Evolutionary conservation across 306 rosid genomes (phyloP), one percentile per base, ranked within the genome.

Genomic region (Citrullus mucosospermus): DNA sequence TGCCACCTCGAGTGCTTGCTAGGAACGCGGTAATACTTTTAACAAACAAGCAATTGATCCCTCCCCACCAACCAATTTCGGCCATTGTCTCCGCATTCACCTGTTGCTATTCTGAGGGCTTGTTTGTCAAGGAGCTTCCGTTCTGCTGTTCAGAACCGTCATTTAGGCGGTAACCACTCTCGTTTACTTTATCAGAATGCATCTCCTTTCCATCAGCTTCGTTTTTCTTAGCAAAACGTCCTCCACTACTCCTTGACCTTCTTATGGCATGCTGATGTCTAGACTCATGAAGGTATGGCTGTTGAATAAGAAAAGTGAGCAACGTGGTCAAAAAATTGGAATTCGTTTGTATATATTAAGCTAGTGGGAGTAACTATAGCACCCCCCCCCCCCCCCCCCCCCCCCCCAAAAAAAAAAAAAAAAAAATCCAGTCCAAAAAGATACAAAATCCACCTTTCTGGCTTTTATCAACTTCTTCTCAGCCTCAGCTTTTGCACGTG

Each of bases 241-340:
- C 98, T 72, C 99, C 99, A 0, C 38, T 92, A 43, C 99, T 88
- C 81, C 99, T 89, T 20, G 84, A 92, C 91, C 99, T 86, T 83
- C 97, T 86, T 87, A 95, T 78, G 78, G 99, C 99, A 86, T 95
- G 99, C 86, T 89, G 97, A 75, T 95, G 99, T 41, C 99, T 86
- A 78, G 98, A 95, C 83, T 95, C 99, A 75, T 92, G 99, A 72
- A 95, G 97, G 86, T 95, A 95, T 16, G 99, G 96, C 99, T 95
- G 91, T 12, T 74, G 54, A 80, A 83, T 36, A 41, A 76, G 56
- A 58, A 58, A 58, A 43, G 79, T 58, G 69, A 58, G 69, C 38
- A 58, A 22, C 55, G 41, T 14, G 22, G 38, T 36, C 54, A 7
- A 76, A 57, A 66, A 17, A 68, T n/a, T 39, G 32, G 57, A 70